A percentile compares a stretch with the other conserved stretches of the same genome.
Evolutionary conservation across 2,329 filamentous ascomycete genomes (phyloP).

Genomic region (Sporothrix schenckii): DNA sequence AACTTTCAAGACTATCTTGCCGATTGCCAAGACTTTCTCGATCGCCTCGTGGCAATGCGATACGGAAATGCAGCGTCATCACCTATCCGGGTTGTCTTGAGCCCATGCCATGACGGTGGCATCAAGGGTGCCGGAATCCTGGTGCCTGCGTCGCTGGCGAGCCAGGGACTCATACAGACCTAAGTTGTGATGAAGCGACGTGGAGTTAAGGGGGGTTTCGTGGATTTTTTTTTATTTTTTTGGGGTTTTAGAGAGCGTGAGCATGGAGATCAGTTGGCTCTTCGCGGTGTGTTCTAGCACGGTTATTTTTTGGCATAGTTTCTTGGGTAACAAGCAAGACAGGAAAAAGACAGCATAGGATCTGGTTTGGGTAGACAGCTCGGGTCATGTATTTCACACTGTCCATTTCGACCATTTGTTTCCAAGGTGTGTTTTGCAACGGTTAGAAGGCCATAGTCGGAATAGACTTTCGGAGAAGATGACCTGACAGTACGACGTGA

Average conservation of each 20-base stretch:
- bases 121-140: slow-evolving; percentile 65
- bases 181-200: slow-evolving; percentile 22
- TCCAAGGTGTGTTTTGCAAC: neutral
- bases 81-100: slow-evolving; percentile 53
- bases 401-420: neutral
- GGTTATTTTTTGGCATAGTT: neutral
- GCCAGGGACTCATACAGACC: slow-evolving; percentile 20
- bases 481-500: neutral
- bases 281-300: neutral
- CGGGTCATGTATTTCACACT: neutral
- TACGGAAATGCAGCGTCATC: slow-evolving; percentile 40
- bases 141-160: slow-evolving; percentile 48
- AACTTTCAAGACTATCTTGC: slow-evolving; percentile 73
- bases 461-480: neutral
- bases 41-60: slow-evolving; percentile 53
- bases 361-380: neutral
- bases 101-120: slow-evolving; percentile 63
- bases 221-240: neutral
- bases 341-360: slow-evolving; percentile 2
- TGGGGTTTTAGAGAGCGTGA: neutral
- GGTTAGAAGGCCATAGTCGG: slow-evolving; percentile 2
- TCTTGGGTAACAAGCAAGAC: slow-evolving; percentile 2
- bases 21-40: slow-evolving; percentile 70
- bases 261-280: neutral
- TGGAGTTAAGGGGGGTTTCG: neutral